Base-by-base conservation (phyloP, 2,329 filamentous ascomycete genomes). In the Hymenoscyphus scutula region DNA sequence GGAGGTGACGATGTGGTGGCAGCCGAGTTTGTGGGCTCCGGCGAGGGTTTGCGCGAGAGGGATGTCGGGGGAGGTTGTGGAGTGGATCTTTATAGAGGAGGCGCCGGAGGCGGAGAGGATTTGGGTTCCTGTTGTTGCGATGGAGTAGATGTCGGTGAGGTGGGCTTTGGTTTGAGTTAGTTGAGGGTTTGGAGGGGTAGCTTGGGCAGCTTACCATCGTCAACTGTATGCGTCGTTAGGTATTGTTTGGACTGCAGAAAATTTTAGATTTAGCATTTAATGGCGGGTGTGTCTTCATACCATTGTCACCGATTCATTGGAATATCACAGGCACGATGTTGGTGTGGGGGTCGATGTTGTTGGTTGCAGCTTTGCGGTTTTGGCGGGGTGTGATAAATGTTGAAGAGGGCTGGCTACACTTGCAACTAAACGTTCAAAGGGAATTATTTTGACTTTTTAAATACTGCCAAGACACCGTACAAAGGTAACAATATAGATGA, bases 171-270 rank as follows among this genome's bases (percentile, higher is more conserved):
- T 58, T 19, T 51, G 71, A 13, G 74, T 68, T 73, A 71, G 69
- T 63, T 59, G 53, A 32, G 29, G 27, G 32, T 53, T 59, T 62
- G 65, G 60, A 51, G 45, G 62, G 64, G 66, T 66, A 63, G 62
- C 65, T 57, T 58, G 63, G 62, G 58, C n/a, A 53, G 74, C 80
- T 75, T 76, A 91, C 91, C 92, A 80, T 92, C 85, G 75, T 96
- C 90, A 76, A 97, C 86, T 53, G 92, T 94, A 77, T 97, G 91
- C 69, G 90, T 89, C 72, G 94, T 96, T 66, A 99, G 85, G 76
- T 97, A 99, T 88, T 98, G 95, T 81, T 98, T 98, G 61, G 95
- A 99, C 95, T 97, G 19, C 64, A 1, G 63, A 13, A n/a, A 53
- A 8, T 32, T 27, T 73, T 66, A 71, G 66, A 38, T 54, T 29